Base-by-base conservation (phyloP, 108 stramenopile species). In the Cyclostephanos tholiformis region DNA sequence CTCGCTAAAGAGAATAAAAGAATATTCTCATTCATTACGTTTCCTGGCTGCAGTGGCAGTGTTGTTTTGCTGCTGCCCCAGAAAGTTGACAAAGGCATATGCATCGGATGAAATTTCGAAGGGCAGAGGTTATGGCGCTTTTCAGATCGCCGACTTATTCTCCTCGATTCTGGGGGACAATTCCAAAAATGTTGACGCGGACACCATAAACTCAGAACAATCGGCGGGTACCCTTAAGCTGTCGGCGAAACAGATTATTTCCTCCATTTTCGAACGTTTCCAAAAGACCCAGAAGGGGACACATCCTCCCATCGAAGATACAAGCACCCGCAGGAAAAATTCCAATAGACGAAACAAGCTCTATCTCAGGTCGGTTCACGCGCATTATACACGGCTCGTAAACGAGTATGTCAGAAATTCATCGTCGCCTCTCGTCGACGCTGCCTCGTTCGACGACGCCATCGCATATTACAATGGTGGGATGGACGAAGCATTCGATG, bases 381-480 rank as follows among this genome's bases (percentile, higher is more conserved):
- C 73, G 19, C 80, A 81, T 39, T 81, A 74, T 66, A 73, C 66
- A 27, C 67, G 39, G 50, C 63, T 74, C 36, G 53, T 46, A 26
- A 41, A 36, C 1, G 44, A 67, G 38, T 61, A 35, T 39, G 22
- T 20, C 51, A 63, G 25, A 20, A 66, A 71, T 46, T 29, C 63
- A 19, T 71, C 69, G 25, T 57, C 69, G 49, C 25, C 50, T 43
- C 22, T 22, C 22, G 13, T 49, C 20, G 65, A 66, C 52, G 60
- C 22, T 26, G 48, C 14, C 12, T 35, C 44, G 71, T 20, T 30
- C 12, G 50, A 48, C 62, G 43, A 36, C 35, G 13, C 1, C 26
- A 70, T 48, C 46, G 44, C 29, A 50, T 81, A 73, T 66, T 81
- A 69, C 64, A 81, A 81, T 63, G 61, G 73, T 55, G 72, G 72